A percentile compares a stretch with the other conserved stretches of the same genome.
These are phyloP conservation scores for Erythrobasidium hasegawianum DNA, from an alignment of 1,284 basidiomycete species.

Conservation along the genomic window DNA sequence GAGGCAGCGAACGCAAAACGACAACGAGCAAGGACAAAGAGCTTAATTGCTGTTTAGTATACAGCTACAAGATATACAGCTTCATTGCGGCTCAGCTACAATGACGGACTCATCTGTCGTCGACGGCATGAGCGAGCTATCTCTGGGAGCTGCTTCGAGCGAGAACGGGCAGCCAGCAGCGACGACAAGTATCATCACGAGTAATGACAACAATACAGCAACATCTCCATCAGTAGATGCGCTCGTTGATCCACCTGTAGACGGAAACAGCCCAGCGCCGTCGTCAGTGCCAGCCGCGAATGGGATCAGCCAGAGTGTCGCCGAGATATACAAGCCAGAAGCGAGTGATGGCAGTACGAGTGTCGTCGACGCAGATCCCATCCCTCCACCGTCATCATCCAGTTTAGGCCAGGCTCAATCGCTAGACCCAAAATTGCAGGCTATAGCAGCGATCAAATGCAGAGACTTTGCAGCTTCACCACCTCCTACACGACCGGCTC, in stretches of 20 bases:
- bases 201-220: background rate
- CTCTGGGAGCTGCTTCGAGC: background rate
- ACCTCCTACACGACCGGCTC: background rate
- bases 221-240: background rate
- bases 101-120: too few species aligned
- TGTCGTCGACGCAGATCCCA: background rate
- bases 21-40: too few species aligned
- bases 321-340: conserved; percentile 1
- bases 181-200: background rate
- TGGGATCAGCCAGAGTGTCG: background rate
- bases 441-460: conserved; percentile 9
- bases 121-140: too few species aligned
- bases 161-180: background rate
- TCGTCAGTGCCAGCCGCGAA: background rate
- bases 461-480: conserved; percentile 2
- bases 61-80: too few species aligned
- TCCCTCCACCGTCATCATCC: background rate
- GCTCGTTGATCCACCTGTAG: background rate
- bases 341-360: background rate
- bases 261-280: background rate
- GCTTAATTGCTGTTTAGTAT: too few species aligned
- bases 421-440: conserved; percentile 3
- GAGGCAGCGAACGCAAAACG: too few species aligned
- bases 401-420: background rate
- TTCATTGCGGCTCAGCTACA: too few species aligned